These are phyloP conservation scores for Alternaria sp. DNA, from an alignment of 2,329 filamentous ascomycete species.

Conservation along the genomic window DNA sequence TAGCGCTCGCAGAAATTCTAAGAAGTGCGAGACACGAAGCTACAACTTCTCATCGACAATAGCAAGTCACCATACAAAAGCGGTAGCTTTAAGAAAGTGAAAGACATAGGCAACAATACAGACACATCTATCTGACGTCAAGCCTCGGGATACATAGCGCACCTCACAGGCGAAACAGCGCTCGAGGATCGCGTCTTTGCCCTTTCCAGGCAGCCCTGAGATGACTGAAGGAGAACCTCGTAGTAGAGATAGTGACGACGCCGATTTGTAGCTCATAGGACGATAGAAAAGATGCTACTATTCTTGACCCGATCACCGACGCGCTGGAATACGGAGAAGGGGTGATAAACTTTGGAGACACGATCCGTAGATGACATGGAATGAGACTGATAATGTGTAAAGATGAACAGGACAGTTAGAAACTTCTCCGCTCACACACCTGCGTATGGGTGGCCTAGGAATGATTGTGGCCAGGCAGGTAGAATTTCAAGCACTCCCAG, in stretches of 20 bases:
- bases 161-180: background rate
- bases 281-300: background rate
- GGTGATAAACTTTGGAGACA: background rate
- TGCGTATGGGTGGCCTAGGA: background rate
- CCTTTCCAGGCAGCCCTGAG: background rate
- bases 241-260: background rate
- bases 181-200: background rate
- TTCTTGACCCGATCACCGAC: background rate
- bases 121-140: background rate
- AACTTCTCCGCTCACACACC: background rate
- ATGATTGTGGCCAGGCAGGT: background rate
- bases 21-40: background rate
- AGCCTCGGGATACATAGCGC: background rate
- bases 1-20: background rate
- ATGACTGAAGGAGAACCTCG: accelerated
- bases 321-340: background rate
- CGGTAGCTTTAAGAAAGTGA: background rate
- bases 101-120: background rate
- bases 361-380: background rate
- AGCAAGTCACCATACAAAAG: background rate
- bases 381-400: background rate
- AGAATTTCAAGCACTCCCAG: background rate
- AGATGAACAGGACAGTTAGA: background rate
- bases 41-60: background rate
- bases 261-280: background rate